A percentile compares a stretch with the other conserved stretches of the same genome.
These are phyloP conservation scores for Geotrichum fermentans DNA, from an alignment of 1,139 yeast species.

Conservation along the genomic window DNA sequence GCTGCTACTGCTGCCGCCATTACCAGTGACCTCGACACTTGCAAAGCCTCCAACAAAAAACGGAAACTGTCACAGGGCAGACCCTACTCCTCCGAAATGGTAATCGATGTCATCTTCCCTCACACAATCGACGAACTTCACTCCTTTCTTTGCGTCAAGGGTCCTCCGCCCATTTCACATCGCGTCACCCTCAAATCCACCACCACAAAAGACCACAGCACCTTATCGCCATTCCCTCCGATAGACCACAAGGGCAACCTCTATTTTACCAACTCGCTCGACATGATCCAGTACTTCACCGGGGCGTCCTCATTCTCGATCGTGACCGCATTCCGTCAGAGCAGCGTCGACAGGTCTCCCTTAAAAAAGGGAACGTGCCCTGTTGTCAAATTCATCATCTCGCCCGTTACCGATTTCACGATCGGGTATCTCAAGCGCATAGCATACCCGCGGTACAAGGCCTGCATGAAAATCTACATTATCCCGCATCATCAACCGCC, in stretches of 20 bases:
- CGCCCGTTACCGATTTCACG: conserved; percentile 18
- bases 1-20: background rate
- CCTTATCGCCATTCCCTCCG: background rate
- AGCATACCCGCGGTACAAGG: conserved; percentile 21
- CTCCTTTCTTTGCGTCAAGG: conserved; percentile 15
- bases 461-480: conserved; percentile 19
- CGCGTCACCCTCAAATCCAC: background rate
- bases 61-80: conserved; percentile 15
- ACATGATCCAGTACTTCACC: conserved; percentile 15
- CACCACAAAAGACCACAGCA: background rate
- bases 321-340: conserved; percentile 19
- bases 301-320: conserved; percentile 10
- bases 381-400: conserved; percentile 19
- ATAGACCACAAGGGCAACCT: conserved; percentile 6
- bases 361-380: conserved; percentile 21
- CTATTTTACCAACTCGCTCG: conserved; percentile 13
- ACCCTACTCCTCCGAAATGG: conserved; percentile 19
- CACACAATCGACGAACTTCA: conserved; percentile 14
- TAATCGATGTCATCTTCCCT: conserved; percentile 16
- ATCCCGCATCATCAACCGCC: conserved; percentile 11
- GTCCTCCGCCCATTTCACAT: conserved; percentile 1
- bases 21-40: background rate
- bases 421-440: conserved; percentile 19
- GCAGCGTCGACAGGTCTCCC: conserved; percentile 15
- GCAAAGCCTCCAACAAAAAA: background rate